Percentiles rank a stretch among this genome's conserved stretches.
These are phyloP conservation scores for Erythrophleum ivorense DNA, from an alignment of 331 rosid species.

Conservation along the genomic window DNA sequence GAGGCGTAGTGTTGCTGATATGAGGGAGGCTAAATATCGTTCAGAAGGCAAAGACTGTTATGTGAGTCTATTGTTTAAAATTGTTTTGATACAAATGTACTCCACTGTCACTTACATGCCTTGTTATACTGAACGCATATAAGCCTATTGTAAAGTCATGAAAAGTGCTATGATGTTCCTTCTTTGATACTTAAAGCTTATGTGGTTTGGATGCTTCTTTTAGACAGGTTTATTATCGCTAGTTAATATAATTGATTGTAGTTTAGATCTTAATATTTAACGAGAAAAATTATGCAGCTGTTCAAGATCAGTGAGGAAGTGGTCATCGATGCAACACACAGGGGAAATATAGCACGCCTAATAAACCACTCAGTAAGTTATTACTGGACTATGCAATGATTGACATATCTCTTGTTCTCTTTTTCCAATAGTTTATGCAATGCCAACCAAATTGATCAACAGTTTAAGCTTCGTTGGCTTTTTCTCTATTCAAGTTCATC, in stretches of 20 bases:
- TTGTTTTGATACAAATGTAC: conserved; percentile 17
- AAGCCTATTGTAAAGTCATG: conserved; percentile 25
- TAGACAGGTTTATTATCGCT: conserved; percentile 30
- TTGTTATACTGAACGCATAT: not conserved
- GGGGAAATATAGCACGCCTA: conserved; percentile 91
- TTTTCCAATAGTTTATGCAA: not conserved
- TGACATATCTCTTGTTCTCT: not conserved
- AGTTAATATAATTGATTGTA: conserved; percentile 28
- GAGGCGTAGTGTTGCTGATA: conserved; percentile 86
- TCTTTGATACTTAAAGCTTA: conserved; percentile 6
- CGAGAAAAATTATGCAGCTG: conserved; percentile 67
- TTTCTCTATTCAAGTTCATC: not conserved
- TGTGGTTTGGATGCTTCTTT: conserved; percentile 27
- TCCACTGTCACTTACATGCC: not conserved
- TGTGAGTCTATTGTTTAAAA: conserved; percentile 56
- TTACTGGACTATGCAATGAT: conserved; percentile 10
- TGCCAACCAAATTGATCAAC: not conserved
- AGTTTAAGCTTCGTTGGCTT: not conserved
- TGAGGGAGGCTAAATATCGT: conserved; percentile 82
- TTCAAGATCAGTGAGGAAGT: conserved; percentile 98
- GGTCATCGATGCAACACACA: conserved; percentile 85
- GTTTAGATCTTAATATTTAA: conserved; percentile 30
- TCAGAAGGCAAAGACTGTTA: conserved; percentile 92
- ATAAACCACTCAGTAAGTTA: conserved; percentile 94
- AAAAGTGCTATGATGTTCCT: conserved; percentile 9